A percentile compares a stretch with the other conserved stretches of the same genome.
Conservation (phyloP, 306 rosid genomes). For the Arachis hypogaea region DNA sequence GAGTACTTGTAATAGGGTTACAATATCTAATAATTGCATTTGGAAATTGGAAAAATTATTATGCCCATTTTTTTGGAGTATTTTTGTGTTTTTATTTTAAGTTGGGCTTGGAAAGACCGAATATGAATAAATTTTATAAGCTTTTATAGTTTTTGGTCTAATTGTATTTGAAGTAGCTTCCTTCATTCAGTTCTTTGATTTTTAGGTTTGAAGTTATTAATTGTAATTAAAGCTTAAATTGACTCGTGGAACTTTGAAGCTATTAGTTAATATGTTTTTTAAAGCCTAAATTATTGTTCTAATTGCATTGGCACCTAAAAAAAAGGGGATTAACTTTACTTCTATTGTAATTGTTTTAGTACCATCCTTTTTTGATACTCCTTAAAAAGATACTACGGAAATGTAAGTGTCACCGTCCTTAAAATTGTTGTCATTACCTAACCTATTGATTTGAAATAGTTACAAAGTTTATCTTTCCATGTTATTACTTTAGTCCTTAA, state of each 20-base stretch:
- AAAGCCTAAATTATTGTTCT: slow-evolving; percentile 32
- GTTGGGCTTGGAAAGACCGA: slow-evolving; percentile 25
- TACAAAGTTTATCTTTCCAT: too few species aligned
- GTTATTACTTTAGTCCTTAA: too few species aligned
- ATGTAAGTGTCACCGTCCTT: too few species aligned
- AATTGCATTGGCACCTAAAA: slow-evolving; percentile 28
- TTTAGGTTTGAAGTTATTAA: slow-evolving; percentile 15
- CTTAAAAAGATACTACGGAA: too few species aligned
- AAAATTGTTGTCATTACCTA: too few species aligned
- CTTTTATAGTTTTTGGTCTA: slow-evolving; percentile 1
- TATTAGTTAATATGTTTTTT: background rate
- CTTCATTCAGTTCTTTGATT: background rate
- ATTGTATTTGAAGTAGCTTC: slow-evolving; percentile 24
- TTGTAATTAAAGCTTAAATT: slow-evolving; percentile 22
- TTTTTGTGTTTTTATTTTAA: slow-evolving; percentile 18
- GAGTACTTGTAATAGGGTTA: too few species aligned
- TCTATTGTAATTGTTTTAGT: too few species aligned
- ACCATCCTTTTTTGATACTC: too few species aligned
- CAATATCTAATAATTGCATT: slow-evolving; percentile 45
- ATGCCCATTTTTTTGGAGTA: slow-evolving; percentile 16
- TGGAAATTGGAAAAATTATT: slow-evolving; percentile 33
- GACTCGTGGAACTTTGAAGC: slow-evolving; percentile 5
- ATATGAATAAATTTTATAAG: background rate
- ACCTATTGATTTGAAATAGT: too few species aligned
- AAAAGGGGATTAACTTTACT: slow-evolving; percentile 1